Evolutionary conservation across 306 rosid genomes (phyloP).

Genomic region (Coriaria nepalensis): DNA sequence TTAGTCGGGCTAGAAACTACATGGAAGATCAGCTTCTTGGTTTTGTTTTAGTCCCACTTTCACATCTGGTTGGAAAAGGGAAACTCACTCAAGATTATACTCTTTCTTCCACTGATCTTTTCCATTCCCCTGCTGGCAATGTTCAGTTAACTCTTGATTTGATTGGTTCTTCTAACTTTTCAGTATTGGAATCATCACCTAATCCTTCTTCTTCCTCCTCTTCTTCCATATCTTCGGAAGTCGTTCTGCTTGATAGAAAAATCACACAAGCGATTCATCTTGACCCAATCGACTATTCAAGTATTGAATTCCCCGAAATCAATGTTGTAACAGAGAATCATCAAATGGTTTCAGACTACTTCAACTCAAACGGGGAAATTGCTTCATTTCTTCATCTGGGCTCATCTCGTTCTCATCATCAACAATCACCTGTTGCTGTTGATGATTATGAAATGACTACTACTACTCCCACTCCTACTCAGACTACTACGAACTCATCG

Average conservation of each 20-base stretch:
- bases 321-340: constrained; percentile 57
- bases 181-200: constrained; percentile 25
- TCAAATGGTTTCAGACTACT: constrained; percentile 74
- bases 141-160: constrained; percentile 52
- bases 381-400: constrained; percentile 74
- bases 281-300: constrained; percentile 61
- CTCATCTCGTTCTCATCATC: constrained; percentile 25
- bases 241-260: constrained; percentile 56
- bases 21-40: constrained; percentile 90
- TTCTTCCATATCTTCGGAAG: constrained; percentile 68
- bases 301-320: constrained; percentile 81
- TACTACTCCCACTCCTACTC: too few relatives aligned
- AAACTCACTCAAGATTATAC: constrained; percentile 52
- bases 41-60: constrained; percentile 68
- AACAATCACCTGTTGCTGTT: not conserved
- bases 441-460: constrained; percentile 52
- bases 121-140: constrained; percentile 93
- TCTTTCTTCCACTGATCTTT: constrained; percentile 90
- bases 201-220: constrained; percentile 19
- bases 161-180: constrained; percentile 16
- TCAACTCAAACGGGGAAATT: constrained; percentile 29
- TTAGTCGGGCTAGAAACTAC: constrained; percentile 61
- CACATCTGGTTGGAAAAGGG: constrained; percentile 49
- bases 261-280: constrained; percentile 26
- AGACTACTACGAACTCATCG: constrained; percentile 16